These are phyloP conservation scores for Grosmannia huntii DNA, from an alignment of 2,329 filamentous ascomycete genomes.

Conservation along the genomic window DNA sequence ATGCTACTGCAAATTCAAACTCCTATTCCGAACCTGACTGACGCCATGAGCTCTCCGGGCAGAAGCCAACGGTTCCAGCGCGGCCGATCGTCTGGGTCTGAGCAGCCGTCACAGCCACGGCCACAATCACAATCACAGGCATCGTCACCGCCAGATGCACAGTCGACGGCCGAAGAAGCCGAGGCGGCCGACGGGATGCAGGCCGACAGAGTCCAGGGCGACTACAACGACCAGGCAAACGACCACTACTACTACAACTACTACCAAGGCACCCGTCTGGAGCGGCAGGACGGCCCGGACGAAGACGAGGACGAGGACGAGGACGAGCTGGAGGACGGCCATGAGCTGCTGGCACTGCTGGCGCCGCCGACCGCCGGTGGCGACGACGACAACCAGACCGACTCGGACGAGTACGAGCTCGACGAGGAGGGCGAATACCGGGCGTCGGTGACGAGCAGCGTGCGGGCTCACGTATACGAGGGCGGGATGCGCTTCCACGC, in stretches of 20 bases:
- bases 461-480: slow-evolving; percentile 20
- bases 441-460: slow-evolving; percentile 16
- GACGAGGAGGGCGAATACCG: slow-evolving; percentile 14
- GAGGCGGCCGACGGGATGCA: neutral
- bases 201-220: too few relatives aligned
- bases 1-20: too few relatives aligned
- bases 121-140: neutral
- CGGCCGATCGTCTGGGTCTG: too few relatives aligned
- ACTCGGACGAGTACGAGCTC: neutral
- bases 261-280: neutral
- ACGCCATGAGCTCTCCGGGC: too few relatives aligned
- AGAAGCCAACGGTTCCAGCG: too few relatives aligned
- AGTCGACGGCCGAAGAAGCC: neutral
- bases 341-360: neutral
- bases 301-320: neutral
- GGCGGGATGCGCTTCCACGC: slow-evolving; percentile 23
- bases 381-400: neutral
- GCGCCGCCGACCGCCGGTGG: neutral
- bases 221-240: neutral
- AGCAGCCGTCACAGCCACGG: neutral
- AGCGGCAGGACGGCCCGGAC: neutral
- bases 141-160: neutral
- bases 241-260: slow-evolving; percentile 1
- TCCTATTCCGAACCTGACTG: too few relatives aligned
- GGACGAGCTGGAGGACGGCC: neutral